Evolutionary conservation across 352 stramenopile species (phyloP).

Genomic region (Phytophthora macrochlamydospora): DNA sequence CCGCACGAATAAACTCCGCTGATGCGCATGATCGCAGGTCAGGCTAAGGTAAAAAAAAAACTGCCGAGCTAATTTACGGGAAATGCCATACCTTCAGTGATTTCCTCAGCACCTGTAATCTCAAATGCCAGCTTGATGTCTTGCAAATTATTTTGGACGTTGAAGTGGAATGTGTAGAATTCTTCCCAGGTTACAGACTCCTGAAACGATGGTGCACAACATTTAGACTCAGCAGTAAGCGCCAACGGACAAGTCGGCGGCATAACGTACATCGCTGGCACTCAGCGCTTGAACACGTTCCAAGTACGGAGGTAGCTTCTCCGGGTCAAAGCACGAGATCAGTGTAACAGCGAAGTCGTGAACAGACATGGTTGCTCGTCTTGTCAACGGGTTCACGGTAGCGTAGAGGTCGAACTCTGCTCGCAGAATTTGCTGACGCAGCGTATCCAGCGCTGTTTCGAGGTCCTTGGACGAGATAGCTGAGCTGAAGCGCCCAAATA

Average conservation of each 20-base stretch:
- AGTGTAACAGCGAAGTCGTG: constrained; percentile 83
- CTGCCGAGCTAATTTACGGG: no score
- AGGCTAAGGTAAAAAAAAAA: no score
- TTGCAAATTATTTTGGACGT: constrained; percentile 69
- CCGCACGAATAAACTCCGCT: constrained; percentile 79
- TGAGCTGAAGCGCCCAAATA: constrained; percentile 68
- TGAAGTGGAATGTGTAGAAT: constrained; percentile 75
- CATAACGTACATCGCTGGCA: constrained; percentile 51
- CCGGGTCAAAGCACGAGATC: constrained; percentile 73
- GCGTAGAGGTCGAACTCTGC: constrained; percentile 81
- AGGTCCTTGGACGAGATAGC: constrained; percentile 65
- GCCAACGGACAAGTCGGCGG: no score
- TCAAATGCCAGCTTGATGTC: constrained; percentile 82
- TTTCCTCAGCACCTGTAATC: constrained; percentile 61
- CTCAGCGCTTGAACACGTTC: constrained; percentile 61
- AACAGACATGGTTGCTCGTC: constrained; percentile 57
- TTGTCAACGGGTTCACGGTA: constrained; percentile 46
- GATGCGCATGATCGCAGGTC: no score
- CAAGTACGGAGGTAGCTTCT: constrained; percentile 62
- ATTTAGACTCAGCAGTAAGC: background rate
- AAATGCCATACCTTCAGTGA: constrained; percentile 57
- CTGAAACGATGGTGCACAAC: constrained; percentile 9
- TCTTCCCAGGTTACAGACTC: constrained; percentile 74
- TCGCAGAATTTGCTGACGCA: constrained; percentile 66
- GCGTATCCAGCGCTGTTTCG: constrained; percentile 44